Percentiles rank a stretch among this genome's conserved stretches.
These are phyloP conservation scores for Calonectria pauciramosa DNA, from an alignment of 2,329 filamentous ascomycete species.

Conservation along the genomic window DNA sequence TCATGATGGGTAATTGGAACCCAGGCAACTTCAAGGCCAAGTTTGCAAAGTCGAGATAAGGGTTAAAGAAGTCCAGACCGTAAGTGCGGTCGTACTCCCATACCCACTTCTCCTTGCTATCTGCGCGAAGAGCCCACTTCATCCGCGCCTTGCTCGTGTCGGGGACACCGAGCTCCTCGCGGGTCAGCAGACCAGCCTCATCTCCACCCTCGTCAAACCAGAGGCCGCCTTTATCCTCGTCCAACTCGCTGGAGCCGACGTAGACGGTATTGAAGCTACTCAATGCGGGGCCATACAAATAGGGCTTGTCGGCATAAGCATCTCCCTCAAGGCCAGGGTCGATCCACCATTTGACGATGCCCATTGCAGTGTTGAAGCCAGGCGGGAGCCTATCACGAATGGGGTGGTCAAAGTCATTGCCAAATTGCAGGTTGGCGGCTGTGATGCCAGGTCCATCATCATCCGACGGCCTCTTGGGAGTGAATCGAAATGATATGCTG, in stretches of 20 bases:
- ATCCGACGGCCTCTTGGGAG: constrained; percentile 67
- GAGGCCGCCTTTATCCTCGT: constrained; percentile 63
- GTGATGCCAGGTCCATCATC: constrained; percentile 63
- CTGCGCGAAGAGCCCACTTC: constrained; percentile 69
- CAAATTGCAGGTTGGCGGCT: constrained; percentile 85
- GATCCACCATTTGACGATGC: constrained; percentile 89
- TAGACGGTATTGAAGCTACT: constrained; percentile 84
- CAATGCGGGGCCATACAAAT: constrained; percentile 86
- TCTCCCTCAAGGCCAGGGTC: constrained; percentile 94
- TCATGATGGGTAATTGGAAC: constrained; percentile 79
- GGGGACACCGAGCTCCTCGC: constrained; percentile 65
- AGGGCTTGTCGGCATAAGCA: constrained; percentile 87
- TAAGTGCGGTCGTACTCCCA: constrained; percentile 69
- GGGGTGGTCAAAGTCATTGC: constrained; percentile 94
- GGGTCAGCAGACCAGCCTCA: constrained; percentile 63
- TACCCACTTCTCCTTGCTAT: constrained; percentile 65
- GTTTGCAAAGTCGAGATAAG: constrained; percentile 87
- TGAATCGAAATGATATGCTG: constrained; percentile 84
- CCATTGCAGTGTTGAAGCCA: constrained; percentile 87
- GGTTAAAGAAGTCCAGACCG: constrained; percentile 84
- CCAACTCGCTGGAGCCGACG: constrained; percentile 69
- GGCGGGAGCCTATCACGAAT: constrained; percentile 89
- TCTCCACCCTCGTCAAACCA: constrained; percentile 77
- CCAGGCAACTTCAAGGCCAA: constrained; percentile 80
- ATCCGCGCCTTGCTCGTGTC: constrained; percentile 65